A percentile compares a stretch with the other conserved stretches of the same genome.
Conservation (phyloP, 495 filamentous ascomycete genomes). For the Tetracladium setigerum region DNA sequence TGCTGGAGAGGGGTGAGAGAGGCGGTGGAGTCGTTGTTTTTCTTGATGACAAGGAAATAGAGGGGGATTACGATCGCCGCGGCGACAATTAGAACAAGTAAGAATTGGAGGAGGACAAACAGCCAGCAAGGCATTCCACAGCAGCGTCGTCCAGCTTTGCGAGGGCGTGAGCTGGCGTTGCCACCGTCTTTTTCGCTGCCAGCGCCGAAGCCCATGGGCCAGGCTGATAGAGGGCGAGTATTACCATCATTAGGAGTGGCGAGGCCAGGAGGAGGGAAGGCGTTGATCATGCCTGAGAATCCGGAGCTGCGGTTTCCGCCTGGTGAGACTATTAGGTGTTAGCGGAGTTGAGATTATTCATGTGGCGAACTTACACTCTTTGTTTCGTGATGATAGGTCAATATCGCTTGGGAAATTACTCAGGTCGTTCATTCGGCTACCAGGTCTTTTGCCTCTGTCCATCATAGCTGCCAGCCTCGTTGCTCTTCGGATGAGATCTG, state of each 20-base stretch:
- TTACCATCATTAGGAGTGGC: slow-evolving; percentile 11
- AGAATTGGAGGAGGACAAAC: slow-evolving; percentile 61
- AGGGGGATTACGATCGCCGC: slow-evolving; percentile 84
- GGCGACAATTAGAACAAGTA: slow-evolving; percentile 68
- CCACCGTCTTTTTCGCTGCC: neutral
- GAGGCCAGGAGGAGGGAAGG: slow-evolving; percentile 74
- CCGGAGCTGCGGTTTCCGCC: slow-evolving; percentile 43
- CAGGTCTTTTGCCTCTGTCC: slow-evolving; percentile 73
- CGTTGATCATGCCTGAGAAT: slow-evolving; percentile 83
- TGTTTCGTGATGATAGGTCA: slow-evolving; percentile 23
- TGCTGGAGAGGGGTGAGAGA: slow-evolving; percentile 43
- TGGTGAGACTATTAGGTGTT: slow-evolving; percentile 28
- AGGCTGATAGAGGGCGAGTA: slow-evolving; percentile 15
- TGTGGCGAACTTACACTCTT: slow-evolving; percentile 28
- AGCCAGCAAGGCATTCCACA: slow-evolving; percentile 82
- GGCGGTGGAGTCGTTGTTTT: slow-evolving; percentile 18
- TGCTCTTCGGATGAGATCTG: slow-evolving; percentile 82
- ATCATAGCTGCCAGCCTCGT: slow-evolving; percentile 82
- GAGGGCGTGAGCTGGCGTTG: neutral
- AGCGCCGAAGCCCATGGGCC: slow-evolving; percentile 8
- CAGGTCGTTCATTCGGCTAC: slow-evolving; percentile 51
- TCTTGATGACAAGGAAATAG: slow-evolving; percentile 67
- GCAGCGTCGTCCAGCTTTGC: slow-evolving; percentile 27
- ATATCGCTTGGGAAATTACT: slow-evolving; percentile 35
- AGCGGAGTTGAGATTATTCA: slow-evolving; percentile 12